Conservation (phyloP, 2,329 filamentous ascomycete genomes). For the Exophiala calicioides region DNA sequence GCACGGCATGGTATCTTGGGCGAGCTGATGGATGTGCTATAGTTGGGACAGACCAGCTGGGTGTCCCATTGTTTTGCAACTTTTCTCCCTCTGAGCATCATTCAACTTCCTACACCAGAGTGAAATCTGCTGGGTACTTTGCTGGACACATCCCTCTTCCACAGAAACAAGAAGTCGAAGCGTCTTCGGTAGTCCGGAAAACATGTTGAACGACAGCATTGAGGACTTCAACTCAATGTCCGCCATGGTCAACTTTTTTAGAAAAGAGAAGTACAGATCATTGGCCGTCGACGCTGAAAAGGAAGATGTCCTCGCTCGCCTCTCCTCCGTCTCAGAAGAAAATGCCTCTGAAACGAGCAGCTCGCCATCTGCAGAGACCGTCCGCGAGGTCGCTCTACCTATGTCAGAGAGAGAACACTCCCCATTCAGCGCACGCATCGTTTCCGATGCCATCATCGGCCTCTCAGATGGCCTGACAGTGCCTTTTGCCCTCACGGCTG, state of each 20-base stretch:
- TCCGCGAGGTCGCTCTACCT: constrained; percentile 1
- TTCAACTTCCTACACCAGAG: no score
- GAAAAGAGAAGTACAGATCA: constrained; percentile 8
- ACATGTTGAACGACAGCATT: constrained; percentile 21
- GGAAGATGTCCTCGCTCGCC: constrained; percentile 5
- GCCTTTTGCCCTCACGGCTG: constrained; percentile 75
- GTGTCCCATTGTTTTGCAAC: neutral
- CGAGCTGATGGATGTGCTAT: no score
- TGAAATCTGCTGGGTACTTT: no score
- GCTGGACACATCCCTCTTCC: no score
- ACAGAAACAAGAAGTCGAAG: neutral
- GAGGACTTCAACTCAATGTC: constrained; percentile 25
- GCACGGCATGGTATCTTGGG: no score
- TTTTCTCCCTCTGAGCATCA: neutral
- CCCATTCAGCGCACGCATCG: constrained; percentile 22
- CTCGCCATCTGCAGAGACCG: constrained; percentile 17
- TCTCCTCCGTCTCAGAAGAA: constrained; percentile 5
- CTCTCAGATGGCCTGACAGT: constrained; percentile 78
- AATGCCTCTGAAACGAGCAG: constrained; percentile 19
- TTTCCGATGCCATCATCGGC: constrained; percentile 68
- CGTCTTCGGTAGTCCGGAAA: neutral
- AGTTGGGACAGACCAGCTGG: neutral
- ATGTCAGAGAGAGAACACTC: constrained; percentile 2
- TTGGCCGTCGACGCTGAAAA: constrained; percentile 18
- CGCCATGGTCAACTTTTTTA: constrained; percentile 20